Evolutionary conservation across 208 protist species (phyloP).

Genomic region (Leishmania lainsoni): DNA sequence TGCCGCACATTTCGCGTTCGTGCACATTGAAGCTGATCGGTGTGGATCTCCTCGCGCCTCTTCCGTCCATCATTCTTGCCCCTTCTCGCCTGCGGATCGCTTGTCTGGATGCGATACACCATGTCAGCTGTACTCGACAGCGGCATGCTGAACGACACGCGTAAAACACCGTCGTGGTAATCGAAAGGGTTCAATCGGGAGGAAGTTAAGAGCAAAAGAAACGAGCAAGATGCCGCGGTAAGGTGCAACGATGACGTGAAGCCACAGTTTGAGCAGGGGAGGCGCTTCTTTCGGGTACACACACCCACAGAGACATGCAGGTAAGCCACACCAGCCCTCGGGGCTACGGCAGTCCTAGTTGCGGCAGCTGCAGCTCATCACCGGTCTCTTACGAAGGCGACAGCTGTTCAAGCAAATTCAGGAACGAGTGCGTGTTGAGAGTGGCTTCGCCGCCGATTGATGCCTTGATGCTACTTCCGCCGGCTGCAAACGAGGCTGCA

Average conservation of each 20-base stretch:
- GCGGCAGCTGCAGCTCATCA: too few species aligned
- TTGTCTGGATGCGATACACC: not conserved
- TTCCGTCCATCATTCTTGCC: not conserved
- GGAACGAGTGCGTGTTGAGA: slow-evolving; percentile 66
- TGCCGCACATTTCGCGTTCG: not conserved
- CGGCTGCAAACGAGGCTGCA: slow-evolving; percentile 36
- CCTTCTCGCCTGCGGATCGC: not conserved
- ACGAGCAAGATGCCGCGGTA: not conserved
- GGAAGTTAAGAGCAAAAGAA: not conserved
- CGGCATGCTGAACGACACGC: not conserved
- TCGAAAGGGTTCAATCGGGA: not conserved
- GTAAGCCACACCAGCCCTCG: not conserved
- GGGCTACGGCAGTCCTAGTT: not conserved
- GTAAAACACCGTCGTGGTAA: not conserved
- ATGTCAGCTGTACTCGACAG: not conserved
- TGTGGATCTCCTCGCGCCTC: not conserved
- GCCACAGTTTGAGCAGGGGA: not conserved
- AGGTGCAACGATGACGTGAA: not conserved
- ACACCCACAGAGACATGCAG: not conserved
- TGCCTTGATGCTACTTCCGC: slow-evolving; percentile 35
- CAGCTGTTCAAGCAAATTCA: slow-evolving; percentile 43
- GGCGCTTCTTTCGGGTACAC: not conserved
- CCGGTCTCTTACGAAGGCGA: slow-evolving; percentile 14
- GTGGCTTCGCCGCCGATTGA: slow-evolving; percentile 59
- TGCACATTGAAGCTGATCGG: not conserved